Evolutionary conservation across 1,284 basidiomycete genomes (phyloP).

Genomic region (Agaricales sp.): DNA sequence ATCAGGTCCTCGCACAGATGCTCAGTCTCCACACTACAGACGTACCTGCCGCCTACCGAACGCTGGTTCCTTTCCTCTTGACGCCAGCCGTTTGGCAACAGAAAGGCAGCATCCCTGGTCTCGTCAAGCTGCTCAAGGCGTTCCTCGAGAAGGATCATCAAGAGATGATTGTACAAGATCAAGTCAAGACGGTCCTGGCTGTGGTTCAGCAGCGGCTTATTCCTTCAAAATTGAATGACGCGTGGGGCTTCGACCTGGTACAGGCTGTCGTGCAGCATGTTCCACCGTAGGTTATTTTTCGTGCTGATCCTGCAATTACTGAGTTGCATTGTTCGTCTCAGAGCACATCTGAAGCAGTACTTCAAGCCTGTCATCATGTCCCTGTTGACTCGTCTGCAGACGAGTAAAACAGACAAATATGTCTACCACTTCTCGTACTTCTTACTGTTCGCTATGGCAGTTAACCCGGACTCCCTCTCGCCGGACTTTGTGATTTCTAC

Average conservation of each 20-base stretch:
- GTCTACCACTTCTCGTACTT: constrained; percentile 80
- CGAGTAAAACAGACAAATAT: constrained; percentile 85
- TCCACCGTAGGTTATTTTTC: constrained; percentile 50
- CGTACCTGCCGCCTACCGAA: constrained; percentile 73
- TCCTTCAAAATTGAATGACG: constrained; percentile 83
- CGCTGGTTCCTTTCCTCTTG: constrained; percentile 76
- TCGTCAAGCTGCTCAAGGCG: constrained; percentile 83
- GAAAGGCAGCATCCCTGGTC: constrained; percentile 91
- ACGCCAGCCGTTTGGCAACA: constrained; percentile 88
- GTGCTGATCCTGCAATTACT: no score
- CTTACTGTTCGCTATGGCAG: constrained; percentile 64
- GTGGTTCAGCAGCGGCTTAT: constrained; percentile 89
- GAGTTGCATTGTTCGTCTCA: constrained; percentile 23
- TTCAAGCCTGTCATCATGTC: constrained; percentile 75
- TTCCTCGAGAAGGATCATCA: constrained; percentile 68
- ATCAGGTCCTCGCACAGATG: constrained; percentile 96
- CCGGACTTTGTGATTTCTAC: constrained; percentile 73
- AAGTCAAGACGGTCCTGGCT: constrained; percentile 75
- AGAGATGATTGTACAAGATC: constrained; percentile 65
- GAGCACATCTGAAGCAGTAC: constrained; percentile 61
- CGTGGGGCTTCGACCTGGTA: constrained; percentile 86
- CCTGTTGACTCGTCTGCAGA: constrained; percentile 79
- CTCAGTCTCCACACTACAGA: constrained; percentile 69
- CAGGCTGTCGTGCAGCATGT: constrained; percentile 69
- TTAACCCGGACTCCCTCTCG: constrained; percentile 61